Conservation (phyloP, 2,329 filamentous ascomycete genomes). For the Fusarium camptoceras region DNA sequence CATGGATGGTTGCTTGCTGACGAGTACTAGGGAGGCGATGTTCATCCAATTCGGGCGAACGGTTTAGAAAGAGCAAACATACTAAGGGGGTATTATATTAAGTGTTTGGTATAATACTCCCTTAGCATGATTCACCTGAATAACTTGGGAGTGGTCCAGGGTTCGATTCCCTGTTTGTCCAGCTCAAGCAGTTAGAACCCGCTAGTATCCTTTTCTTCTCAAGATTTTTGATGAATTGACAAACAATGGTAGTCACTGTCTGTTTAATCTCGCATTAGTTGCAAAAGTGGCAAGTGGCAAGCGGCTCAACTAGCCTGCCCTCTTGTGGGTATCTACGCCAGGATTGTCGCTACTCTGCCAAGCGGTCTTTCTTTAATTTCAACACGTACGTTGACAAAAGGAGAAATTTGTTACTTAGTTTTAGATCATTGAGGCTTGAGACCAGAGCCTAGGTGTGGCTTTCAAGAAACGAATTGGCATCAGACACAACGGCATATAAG, state of each 20-base stretch:
- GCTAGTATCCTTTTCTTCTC: not conserved
- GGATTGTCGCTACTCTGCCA: no score
- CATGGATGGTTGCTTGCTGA: no score
- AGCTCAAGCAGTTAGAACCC: not conserved
- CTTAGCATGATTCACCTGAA: not conserved
- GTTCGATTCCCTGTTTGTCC: not conserved
- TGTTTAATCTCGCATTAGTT: rapidly evolving
- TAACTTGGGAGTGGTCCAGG: not conserved
- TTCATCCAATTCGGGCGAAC: not conserved
- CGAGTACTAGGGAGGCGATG: no score
- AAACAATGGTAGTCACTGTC: rapidly evolving
- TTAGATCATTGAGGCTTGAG: no score
- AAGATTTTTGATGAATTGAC: rapidly evolving
- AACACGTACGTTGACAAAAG: no score
- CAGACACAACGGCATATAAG: no score
- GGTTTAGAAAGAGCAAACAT: no score
- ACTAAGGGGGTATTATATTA: no score
- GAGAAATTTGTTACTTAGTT: rapidly evolving
- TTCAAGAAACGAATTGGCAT: no score
- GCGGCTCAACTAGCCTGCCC: no score
- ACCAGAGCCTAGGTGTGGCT: no score
- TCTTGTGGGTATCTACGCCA: not conserved
- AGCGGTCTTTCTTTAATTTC: no score
- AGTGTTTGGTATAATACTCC: not conserved
- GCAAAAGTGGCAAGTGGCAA: not conserved